phyloP scores from a whole-genome alignment of 2,329 filamentous ascomycete species.

The Epichloe amarillans region DNA sequence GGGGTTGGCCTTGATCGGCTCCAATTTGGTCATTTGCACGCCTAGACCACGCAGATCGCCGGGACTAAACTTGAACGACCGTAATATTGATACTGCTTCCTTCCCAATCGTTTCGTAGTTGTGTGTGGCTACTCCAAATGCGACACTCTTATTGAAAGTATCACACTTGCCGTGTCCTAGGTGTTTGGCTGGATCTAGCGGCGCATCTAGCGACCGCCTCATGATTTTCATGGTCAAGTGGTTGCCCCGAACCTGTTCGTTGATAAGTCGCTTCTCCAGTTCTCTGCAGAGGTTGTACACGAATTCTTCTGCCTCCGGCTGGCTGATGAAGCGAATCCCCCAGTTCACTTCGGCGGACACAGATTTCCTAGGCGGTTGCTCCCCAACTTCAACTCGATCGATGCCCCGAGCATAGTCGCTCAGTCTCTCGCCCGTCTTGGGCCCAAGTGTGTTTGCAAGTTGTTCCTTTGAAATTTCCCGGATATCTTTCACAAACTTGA shows the following conservation, averaged over 20 bases:
- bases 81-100: conserved; percentile 74
- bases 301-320: conserved; percentile 89
- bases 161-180: conserved; percentile 93
- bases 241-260: conserved; percentile 74
- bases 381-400: conserved; percentile 73
- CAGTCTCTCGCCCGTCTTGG: conserved; percentile 83
- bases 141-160: conserved; percentile 75
- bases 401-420: conserved; percentile 86
- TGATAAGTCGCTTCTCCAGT: conserved; percentile 63
- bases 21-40: conserved; percentile 85
- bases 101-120: conserved; percentile 56
- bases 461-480: conserved; percentile 64
- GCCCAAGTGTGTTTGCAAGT: conserved; percentile 60
- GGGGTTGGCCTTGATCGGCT: conserved; percentile 52
- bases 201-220: conserved; percentile 73
- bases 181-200: conserved; percentile 83
- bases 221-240: conserved; percentile 93
- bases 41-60: conserved; percentile 89
- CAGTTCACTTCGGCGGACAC: conserved; percentile 96
- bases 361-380: conserved; percentile 76
- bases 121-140: conserved; percentile 77
- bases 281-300: conserved; percentile 74
- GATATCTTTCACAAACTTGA: conserved; percentile 73
- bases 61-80: conserved; percentile 70
- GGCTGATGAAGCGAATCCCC: conserved; percentile 89